phyloP scores from a whole-genome alignment of 2,329 filamentous ascomycete species.

The Arthrobotrys entomopaga region DNA sequence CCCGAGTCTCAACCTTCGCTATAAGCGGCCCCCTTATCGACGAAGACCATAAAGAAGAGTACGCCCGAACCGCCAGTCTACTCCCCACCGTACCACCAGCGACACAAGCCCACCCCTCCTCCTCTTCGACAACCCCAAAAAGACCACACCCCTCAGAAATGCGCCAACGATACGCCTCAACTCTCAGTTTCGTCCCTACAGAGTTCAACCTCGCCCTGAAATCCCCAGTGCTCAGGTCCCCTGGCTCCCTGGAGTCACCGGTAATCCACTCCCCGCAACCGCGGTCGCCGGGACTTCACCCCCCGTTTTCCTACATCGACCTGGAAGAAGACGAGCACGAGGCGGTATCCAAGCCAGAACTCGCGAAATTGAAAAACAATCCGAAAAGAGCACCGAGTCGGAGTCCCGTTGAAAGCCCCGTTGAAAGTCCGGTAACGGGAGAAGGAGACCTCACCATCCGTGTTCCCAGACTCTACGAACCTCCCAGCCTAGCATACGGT shows the following conservation, averaged over 20 bases:
- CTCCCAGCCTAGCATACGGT: conserved; percentile 38
- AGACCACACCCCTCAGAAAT: conserved; percentile 38
- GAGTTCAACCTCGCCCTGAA: conserved; percentile 34
- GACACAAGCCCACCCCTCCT: not conserved
- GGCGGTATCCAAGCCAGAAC: not conserved
- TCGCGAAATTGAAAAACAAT: not conserved
- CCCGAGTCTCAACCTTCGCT: not conserved
- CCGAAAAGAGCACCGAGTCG: not conserved
- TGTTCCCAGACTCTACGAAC: conserved; percentile 26
- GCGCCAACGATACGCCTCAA: conserved; percentile 21
- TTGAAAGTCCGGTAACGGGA: conserved; percentile 9
- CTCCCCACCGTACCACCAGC: conserved; percentile 8
- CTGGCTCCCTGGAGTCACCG: conserved; percentile 1
- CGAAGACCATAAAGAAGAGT: conserved; percentile 39
- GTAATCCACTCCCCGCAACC: conserved; percentile 6
- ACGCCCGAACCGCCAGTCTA: conserved; percentile 30
- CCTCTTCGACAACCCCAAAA: not conserved
- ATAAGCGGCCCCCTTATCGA: conserved; percentile 33
- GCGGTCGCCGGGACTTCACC: not conserved
- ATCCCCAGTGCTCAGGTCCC: conserved; percentile 13
- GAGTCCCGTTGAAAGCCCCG: not conserved
- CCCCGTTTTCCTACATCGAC: conserved; percentile 12
- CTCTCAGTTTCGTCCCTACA: conserved; percentile 40
- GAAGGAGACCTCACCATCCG: conserved; percentile 29
- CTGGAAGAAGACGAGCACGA: conserved; percentile 3